Base-by-base conservation (phyloP, 2,329 filamentous ascomycete genomes). In the Byssothecium circinans region DNA sequence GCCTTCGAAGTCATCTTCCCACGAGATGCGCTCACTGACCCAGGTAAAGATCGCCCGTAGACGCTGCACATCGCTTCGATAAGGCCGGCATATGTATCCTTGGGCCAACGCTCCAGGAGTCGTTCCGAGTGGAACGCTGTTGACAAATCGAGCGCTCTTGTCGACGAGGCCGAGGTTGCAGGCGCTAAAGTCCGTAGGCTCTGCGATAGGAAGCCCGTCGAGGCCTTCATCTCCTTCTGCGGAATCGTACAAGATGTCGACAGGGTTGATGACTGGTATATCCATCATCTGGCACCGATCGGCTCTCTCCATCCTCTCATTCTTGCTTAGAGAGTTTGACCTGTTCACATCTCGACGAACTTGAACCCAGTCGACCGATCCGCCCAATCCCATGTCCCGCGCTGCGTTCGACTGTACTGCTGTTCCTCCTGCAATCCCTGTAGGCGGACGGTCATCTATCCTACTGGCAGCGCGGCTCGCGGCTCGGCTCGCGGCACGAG, bases 221-320 rank as follows among this genome's bases (percentile, higher is more conserved):
- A 86, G 85, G 7, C 86, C 88, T 72, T 99, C 94, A 58, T 97
- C 91, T 7, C 94, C 94, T 65, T 97, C 87, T 8, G 90, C 85
- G 43, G 84, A 85, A 53, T 91, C 88, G 57, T 89, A 87, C 4
- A 99, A 78, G 61, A 95, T 89, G 54, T 97, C 91, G 2, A 97
- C 87, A 0, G 95, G 90, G 51, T 91, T 89, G 36, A 97, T 81
- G 0, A 91, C 87, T 0, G 90, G 87, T 54, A 95, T 85, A 57
- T 96, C 91, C 76, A 96, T 84, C 89, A 97, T 94, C 64, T 96
- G 87, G 64, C 91, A 96, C 44, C 92, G 83, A 61, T 99, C 92
- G 35, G 83, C 86, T 44, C 92, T 80, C 67, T 99, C 94, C 32
- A 84, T 79, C 17, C 86, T 82, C 74, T 99, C 94, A 56, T 92